Evolutionary conservation across 305 asterid species (phyloP).

Genomic region (Solanum chacoense): DNA sequence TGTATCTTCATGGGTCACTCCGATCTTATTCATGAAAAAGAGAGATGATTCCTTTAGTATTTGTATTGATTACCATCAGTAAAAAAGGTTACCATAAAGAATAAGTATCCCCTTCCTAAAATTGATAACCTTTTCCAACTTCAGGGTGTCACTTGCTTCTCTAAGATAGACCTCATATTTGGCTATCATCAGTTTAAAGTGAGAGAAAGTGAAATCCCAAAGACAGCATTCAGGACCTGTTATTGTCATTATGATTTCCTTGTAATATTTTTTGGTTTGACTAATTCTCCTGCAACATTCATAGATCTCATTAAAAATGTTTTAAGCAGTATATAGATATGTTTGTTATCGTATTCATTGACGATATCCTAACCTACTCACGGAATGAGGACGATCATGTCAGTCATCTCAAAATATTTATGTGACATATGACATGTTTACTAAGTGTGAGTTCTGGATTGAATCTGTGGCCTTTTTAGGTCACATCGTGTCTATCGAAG

Average conservation of each 20-base stretch:
- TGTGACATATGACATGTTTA: too few species aligned
- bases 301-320: neutral
- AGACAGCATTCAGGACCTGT: neutral
- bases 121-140: neutral
- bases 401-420: too few species aligned
- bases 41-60: too few species aligned
- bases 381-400: too few species aligned
- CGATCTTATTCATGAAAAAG: neutral
- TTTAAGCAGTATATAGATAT: neutral
- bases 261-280: neutral
- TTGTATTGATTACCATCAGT: too few species aligned
- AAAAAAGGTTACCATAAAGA: neutral
- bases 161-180: neutral
- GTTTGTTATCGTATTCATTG: too few species aligned
- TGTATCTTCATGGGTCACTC: neutral
- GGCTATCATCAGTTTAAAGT: neutral
- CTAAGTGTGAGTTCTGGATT: too few species aligned
- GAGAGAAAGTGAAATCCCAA: neutral
- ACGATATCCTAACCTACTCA: too few species aligned
- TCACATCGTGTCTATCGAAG: too few species aligned
- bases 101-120: neutral
- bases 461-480: too few species aligned
- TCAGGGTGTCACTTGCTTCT: neutral
- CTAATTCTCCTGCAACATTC: neutral
- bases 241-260: neutral